Percentiles rank a stretch among this genome's conserved stretches.
phyloP scores from a whole-genome alignment of 1,284 basidiomycete species.

The Ceratobasidium papillatum region DNA sequence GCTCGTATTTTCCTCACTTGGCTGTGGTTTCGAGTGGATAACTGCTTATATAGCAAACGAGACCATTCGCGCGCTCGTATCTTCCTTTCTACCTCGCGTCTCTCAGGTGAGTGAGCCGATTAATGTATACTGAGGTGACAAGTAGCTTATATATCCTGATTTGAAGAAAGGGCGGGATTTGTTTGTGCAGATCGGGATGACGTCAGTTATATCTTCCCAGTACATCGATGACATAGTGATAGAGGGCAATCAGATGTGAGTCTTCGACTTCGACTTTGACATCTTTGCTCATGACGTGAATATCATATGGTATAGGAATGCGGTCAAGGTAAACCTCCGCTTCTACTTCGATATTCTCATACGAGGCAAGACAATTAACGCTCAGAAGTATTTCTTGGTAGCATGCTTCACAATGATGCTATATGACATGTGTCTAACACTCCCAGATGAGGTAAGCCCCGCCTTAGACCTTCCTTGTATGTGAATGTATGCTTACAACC shows the following conservation, averaged over 20 bases:
- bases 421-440: constrained; percentile 36
- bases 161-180: not conserved
- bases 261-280: not conserved
- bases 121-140: not conserved
- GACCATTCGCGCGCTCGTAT: not conserved
- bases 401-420: constrained; percentile 25
- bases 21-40: not conserved
- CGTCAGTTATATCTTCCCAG: not conserved
- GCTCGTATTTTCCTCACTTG: not conserved
- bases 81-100: not conserved
- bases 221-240: not conserved
- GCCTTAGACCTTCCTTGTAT: not conserved
- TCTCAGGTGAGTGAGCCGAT: not conserved
- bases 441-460: constrained; percentile 25
- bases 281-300: not conserved
- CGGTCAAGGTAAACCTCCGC: constrained; percentile 11
- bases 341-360: no score
- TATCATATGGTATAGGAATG: not conserved
- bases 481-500: not conserved
- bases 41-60: constrained; percentile 3
- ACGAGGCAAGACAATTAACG: no score
- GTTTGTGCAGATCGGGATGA: not conserved
- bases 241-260: constrained; percentile 8
- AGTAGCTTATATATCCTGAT: not conserved
- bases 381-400: not conserved